Evolutionary conservation across 2,329 filamentous ascomycete genomes (phyloP).

Genomic region (Chaetomium sp.): DNA sequence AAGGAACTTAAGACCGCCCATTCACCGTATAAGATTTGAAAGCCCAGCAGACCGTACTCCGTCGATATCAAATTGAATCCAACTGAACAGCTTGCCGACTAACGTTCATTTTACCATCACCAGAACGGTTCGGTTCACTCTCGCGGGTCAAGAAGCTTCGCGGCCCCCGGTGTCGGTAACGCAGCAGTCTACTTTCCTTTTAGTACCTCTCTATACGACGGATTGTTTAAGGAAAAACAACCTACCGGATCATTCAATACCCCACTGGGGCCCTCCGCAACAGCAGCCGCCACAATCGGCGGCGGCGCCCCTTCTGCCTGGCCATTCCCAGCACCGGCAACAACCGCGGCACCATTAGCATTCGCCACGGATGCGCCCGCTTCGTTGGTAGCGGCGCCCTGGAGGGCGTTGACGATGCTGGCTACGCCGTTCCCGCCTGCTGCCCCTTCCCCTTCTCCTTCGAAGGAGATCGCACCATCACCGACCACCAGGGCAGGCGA

Average conservation of each 20-base stretch:
- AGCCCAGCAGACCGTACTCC: too few relatives aligned
- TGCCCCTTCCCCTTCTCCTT: conserved; percentile 31
- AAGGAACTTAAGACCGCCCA: too few relatives aligned
- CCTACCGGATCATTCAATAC: conserved; percentile 8
- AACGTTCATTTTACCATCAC: neutral
- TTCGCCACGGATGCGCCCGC: conserved; percentile 31
- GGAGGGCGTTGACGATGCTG: conserved; percentile 36
- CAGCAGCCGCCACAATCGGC: neutral
- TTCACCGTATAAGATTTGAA: too few relatives aligned
- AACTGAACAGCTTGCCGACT: too few relatives aligned
- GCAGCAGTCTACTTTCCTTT: neutral
- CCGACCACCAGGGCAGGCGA: conserved; percentile 47
- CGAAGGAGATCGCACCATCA: conserved; percentile 46
- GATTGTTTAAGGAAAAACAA: neutral
- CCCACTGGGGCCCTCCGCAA: neutral
- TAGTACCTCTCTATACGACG: too few relatives aligned
- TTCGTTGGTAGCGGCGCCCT: conserved; percentile 31
- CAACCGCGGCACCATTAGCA: neutral
- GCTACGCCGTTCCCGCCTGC: conserved; percentile 26
- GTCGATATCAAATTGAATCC: too few relatives aligned
- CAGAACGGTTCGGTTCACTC: neutral
- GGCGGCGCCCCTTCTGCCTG: neutral
- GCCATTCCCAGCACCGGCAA: neutral
- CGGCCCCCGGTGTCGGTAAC: neutral
- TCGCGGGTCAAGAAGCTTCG: neutral